Evolutionary conservation across 1,284 basidiomycete species (phyloP), one percentile per base, ranked within the genome.

Genomic region (Ustilago tritici): DNA sequence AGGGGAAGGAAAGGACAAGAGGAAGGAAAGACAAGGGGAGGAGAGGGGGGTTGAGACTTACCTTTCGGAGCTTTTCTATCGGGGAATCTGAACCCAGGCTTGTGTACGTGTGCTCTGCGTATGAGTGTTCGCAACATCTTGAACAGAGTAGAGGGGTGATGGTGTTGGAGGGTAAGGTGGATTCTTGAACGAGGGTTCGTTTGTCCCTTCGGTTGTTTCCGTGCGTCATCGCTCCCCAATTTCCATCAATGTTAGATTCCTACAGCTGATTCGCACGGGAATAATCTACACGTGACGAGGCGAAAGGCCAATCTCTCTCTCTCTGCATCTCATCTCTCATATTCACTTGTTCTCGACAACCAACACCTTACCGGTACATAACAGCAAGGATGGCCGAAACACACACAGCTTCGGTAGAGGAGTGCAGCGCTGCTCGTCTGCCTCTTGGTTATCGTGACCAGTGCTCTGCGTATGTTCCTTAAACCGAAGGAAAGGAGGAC

Each of bases 381-480:
- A 28, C 17, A 43, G 56, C 62, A 54, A 69, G 14, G 36, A 78
- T 78, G 76, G 70, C 69, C 53, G 76, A 61, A 54, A 65, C 77
- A 65, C 81, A 85, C 58, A 92, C 92, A 61, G 94, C 95, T 58
- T 93, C 94, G 40, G 92, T 94, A 85, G 89, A 90, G 72, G 93
- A 95, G 87, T 89, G 94, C 86, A 93, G 93, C 87, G 89, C 90
- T 8, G 89, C 92, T 70, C 89, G 89, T 72, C 89, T 95, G 31
- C 95, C 95, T 9, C 79, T 96, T 10, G 92, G 90, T 12, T 97
- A 93, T 91, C 89, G 95, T 83, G 95, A 97, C 87, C 90, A 92
- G 79, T 97, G 95, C 87, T 95, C 94, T 80, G 91, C 94, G 95
- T 96, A 86, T 84, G 92, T 90, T 15, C 1, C 50, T 9, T 28